phyloP scores from a whole-genome alignment of 305 asterid species.

The Ruellia speciosa region DNA sequence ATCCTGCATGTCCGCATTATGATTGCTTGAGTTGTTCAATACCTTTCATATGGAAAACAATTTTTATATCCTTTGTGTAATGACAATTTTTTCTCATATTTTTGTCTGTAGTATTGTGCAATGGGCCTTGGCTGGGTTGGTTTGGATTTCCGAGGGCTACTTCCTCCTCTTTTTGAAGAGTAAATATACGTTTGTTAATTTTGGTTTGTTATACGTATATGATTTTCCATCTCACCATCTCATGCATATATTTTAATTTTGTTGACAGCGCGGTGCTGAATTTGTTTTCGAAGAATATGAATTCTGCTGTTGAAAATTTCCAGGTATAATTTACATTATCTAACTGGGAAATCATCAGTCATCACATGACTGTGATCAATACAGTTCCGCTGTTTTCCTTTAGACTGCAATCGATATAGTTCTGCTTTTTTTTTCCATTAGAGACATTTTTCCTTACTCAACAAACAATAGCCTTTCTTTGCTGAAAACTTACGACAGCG shows the following conservation, averaged over 20 bases:
- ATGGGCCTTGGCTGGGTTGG: slow-evolving; percentile 85
- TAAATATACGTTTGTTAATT: slow-evolving; percentile 22
- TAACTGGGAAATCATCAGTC: background rate
- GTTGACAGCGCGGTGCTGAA: slow-evolving; percentile 60
- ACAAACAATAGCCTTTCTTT: background rate
- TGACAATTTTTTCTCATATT: background rate
- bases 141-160: slow-evolving; percentile 69
- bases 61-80: background rate
- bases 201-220: background rate
- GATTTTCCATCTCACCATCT: slow-evolving; percentile 22
- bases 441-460: background rate
- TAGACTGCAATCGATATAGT: background rate
- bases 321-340: slow-evolving; percentile 38
- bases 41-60: background rate
- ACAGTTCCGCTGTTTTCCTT: background rate
- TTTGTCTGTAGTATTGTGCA: slow-evolving; percentile 55
- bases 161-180: slow-evolving; percentile 85
- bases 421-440: background rate
- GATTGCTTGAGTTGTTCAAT: background rate
- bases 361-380: background rate
- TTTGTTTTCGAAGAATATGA: slow-evolving; percentile 61
- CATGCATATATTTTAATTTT: slow-evolving; percentile 9
- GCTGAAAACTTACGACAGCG: slow-evolving; percentile 9
- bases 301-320: slow-evolving; percentile 63
- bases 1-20: background rate